phyloP scores from a whole-genome alignment of 176 grass and related monocot species.

The Triticum dicoccoides region DNA sequence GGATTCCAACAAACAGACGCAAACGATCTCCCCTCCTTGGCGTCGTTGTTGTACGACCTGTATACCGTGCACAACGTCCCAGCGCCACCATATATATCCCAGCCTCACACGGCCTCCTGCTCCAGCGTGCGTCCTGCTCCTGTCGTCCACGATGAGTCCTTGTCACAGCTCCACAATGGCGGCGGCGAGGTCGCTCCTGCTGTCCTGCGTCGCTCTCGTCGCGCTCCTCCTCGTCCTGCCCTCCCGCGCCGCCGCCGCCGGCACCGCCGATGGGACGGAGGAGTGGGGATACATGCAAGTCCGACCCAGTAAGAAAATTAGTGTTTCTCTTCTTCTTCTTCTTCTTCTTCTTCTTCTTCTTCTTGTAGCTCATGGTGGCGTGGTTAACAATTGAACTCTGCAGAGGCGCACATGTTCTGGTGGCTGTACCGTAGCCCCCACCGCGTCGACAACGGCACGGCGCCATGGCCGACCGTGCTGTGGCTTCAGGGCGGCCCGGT shows the following conservation, averaged over 20 bases:
- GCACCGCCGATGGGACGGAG: constrained; percentile 72
- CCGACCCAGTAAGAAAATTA: constrained; percentile 53
- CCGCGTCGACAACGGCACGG: constrained; percentile 40
- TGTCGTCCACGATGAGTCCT: not conserved
- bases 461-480: constrained; percentile 85
- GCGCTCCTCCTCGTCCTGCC: not conserved
- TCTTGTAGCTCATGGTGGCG: not conserved
- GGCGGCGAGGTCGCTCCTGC: not conserved
- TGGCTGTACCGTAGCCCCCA: constrained; percentile 75
- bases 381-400: not conserved
- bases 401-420: constrained; percentile 98
- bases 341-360: not conserved
- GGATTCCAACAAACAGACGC: not conserved
- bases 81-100: not conserved
- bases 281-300: constrained; percentile 92
- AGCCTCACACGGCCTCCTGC: not conserved
- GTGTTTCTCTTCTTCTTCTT: not conserved
- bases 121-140: not conserved
- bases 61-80: not conserved
- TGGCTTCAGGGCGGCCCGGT: constrained; percentile 94
- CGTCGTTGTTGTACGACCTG: not conserved
- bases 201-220: not conserved
- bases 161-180: not conserved
- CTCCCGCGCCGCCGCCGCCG: not conserved
- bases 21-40: not conserved